phyloP scores from a whole-genome alignment of 1,284 basidiomycete species.

The Naganishia cerealis region DNA sequence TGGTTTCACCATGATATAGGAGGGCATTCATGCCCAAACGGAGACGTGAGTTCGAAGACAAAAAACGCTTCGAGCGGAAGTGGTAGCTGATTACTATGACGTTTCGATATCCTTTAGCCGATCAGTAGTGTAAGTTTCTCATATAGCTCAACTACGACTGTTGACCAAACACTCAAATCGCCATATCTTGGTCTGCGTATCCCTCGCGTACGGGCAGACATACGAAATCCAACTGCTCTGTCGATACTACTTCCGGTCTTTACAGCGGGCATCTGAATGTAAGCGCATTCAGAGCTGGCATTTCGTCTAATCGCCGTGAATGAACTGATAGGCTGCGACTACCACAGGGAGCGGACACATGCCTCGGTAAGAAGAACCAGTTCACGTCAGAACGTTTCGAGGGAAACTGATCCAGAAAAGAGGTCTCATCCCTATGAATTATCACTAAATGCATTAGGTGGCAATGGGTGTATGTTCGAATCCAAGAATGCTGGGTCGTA shows the following conservation, averaged over 20 bases:
- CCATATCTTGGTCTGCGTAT: no score
- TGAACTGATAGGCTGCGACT: not conserved
- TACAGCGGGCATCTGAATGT: conserved; percentile 39
- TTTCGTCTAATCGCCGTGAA: not conserved
- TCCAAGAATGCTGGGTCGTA: conserved; percentile 57
- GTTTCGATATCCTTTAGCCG: conserved; percentile 38
- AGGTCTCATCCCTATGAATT: no score
- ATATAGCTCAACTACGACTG: not conserved
- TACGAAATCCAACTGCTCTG: conserved; percentile 45
- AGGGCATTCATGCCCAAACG: conserved; percentile 47
- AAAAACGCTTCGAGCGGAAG: not conserved
- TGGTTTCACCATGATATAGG: conserved; percentile 36
- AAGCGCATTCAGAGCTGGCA: not conserved
- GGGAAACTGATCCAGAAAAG: no score
- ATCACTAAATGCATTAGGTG: not conserved
- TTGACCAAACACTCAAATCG: no score
- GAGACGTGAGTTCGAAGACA: conserved; percentile 43
- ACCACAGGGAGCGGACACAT: not conserved
- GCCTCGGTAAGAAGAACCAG: not conserved
- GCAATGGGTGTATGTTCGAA: not conserved
- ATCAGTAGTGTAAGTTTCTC: conserved; percentile 44
- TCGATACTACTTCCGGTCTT: conserved; percentile 39
- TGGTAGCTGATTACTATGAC: not conserved
- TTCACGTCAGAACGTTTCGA: not conserved
- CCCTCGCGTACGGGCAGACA: conserved; percentile 38